Conservation (phyloP, 1,284 basidiomycete genomes). For the Anthracocystis panici-leucophaei region DNA sequence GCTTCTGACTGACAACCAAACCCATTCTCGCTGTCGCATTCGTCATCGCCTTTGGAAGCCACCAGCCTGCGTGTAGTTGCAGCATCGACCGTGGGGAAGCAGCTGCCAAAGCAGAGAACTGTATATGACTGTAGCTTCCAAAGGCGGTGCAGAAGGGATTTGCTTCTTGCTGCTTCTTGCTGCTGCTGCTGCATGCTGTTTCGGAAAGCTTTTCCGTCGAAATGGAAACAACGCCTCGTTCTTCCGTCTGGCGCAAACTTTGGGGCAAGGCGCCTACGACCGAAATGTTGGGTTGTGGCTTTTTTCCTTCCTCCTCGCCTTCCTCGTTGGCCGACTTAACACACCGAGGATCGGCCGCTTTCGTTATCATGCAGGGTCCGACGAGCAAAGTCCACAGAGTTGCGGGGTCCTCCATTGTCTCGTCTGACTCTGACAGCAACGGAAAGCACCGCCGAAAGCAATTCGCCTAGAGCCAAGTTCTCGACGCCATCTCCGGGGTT, state of each 20-base stretch:
- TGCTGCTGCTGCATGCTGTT: not conserved
- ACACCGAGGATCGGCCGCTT: too few species aligned
- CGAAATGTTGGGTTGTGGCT: conserved; percentile 19
- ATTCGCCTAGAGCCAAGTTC: not conserved
- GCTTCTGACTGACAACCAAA: not conserved
- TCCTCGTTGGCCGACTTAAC: too few species aligned
- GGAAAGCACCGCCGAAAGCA: not conserved
- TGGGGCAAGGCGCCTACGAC: conserved; percentile 18
- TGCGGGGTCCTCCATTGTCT: not conserved
- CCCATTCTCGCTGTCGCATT: not conserved
- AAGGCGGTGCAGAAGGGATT: not conserved
- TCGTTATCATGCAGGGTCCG: conserved; percentile 3
- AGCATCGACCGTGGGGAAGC: too few species aligned
- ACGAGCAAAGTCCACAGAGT: not conserved
- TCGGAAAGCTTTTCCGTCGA: not conserved
- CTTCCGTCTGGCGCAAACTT: conserved; percentile 17
- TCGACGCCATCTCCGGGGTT: conserved; percentile 29
- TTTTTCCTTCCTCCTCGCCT: not conserved
- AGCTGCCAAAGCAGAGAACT: too few species aligned
- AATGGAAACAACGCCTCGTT: too few species aligned
- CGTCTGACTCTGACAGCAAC: not conserved
- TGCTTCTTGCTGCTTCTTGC: too few species aligned
- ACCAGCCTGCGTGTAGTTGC: too few species aligned
- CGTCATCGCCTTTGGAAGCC: too few species aligned
- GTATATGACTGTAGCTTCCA: too few species aligned